Base-by-base conservation (phyloP, 2,329 filamentous ascomycete genomes). In the Aspergillus ochraceoroseus region DNA sequence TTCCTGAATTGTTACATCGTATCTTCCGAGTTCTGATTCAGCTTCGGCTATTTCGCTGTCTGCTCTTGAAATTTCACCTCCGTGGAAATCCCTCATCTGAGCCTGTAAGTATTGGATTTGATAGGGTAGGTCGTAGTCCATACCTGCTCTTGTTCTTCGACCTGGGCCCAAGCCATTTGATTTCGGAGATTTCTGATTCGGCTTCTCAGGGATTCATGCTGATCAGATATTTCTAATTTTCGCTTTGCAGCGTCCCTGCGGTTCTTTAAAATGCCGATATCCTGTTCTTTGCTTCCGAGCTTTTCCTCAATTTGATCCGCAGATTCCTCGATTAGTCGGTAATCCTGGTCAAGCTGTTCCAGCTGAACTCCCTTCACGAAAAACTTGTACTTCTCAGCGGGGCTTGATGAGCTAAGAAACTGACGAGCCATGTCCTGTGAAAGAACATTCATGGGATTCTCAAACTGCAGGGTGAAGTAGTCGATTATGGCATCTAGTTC, bases 351-450 rank as follows among this genome's bases (percentile, higher is more conserved):
- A 7, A 98, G 74, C 53, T 90, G 83, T 61, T 96, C 87, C 1
- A 98, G 76, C 55, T 96, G 89, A 0, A 95, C 94, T 17, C 92
- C 92, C 54, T 89, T 87, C 45, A 95, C 77, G 59, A 98, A 98
- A 57, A 95, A 95, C 52, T 87, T 92, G 72, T 96, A 98, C 62
- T 98, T 98, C 45, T 90, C 82, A 3, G 77, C 70, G 0, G 88
- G 79, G 2, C 80, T 85, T 8, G 92, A 90, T 23, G 82, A 79
- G 57, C 90, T 94, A 29, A 98, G 75, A 55, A 98, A 98, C 43
- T 94, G 85, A 7, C 92, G 81, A 7, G 92, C 92, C 64, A 89
- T 88, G 60, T 98, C 92, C 63, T 98, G 92, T 0, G 89, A 95
- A 12, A 98, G 74, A 5, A 96, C 85, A 44, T 94, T 96, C 70